A percentile compares a stretch with the other conserved stretches of the same genome.
Conservation (phyloP, 371 early-diverging fungal genomes). For the Entomophthora muscae region DNA sequence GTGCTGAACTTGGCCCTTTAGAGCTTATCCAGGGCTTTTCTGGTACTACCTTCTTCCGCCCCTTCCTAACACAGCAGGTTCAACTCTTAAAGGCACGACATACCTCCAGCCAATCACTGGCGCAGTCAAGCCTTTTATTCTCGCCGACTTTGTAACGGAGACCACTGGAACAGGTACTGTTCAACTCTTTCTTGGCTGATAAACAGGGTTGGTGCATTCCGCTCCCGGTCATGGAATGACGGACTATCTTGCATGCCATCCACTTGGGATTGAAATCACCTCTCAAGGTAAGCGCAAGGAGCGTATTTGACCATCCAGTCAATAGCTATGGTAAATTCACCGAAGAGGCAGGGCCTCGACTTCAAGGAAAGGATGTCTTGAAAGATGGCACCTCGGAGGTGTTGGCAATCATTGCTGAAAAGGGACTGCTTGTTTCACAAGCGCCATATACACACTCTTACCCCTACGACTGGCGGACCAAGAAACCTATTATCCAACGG, state of each 20-base stretch:
- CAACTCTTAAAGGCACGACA: conserved; percentile 33
- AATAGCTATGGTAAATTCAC: conserved; percentile 72
- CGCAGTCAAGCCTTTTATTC: conserved; percentile 26
- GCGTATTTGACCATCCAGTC: conserved; percentile 20
- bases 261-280: conserved; percentile 31
- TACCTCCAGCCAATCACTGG: conserved; percentile 54
- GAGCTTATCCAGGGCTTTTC: background rate
- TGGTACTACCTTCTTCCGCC: background rate
- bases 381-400: conserved; percentile 39
- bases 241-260: conserved; percentile 64
- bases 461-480: conserved; percentile 86
- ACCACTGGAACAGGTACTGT: conserved; percentile 58
- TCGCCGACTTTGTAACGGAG: conserved; percentile 58
- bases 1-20: conserved; percentile 1
- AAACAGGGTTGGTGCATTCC: conserved; percentile 64
- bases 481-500: conserved; percentile 64
- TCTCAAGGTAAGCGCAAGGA: conserved; percentile 22
- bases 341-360: conserved; percentile 31
- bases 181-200: background rate
- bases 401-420: conserved; percentile 26
- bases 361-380: conserved; percentile 43
- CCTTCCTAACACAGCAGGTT: conserved; percentile 12
- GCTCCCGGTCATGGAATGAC: conserved; percentile 94
- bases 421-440: conserved; percentile 18
- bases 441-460: conserved; percentile 50